Evolutionary conservation across 306 rosid species (phyloP).

Genomic region (Boehmeria nivea): DNA sequence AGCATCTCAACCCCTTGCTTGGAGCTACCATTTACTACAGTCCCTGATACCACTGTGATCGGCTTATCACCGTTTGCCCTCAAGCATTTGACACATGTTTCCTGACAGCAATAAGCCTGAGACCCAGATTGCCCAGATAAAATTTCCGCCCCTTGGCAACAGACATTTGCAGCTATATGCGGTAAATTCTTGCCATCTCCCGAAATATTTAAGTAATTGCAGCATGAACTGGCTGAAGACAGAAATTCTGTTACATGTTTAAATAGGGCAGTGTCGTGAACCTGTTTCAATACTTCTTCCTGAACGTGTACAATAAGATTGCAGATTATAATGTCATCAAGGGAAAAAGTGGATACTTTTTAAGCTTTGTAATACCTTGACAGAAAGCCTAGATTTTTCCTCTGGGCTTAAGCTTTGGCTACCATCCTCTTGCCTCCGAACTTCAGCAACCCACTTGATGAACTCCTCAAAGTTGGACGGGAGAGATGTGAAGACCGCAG

Average conservation of each 20-base stretch:
- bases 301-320: conserved; percentile 25
- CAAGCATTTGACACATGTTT: conserved; percentile 63
- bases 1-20: conserved; percentile 73
- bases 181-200: conserved; percentile 42
- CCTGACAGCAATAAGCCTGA: conserved; percentile 53
- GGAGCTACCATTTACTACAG: conserved; percentile 52
- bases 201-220: conserved; percentile 18
- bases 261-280: conserved; percentile 68
- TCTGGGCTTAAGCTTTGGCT: conserved; percentile 61
- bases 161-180: conserved; percentile 69
- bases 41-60: conserved; percentile 65
- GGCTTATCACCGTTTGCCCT: conserved; percentile 55
- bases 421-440: conserved; percentile 77
- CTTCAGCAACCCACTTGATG: conserved; percentile 91
- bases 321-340: conserved; percentile 1
- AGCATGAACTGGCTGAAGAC: conserved; percentile 37
- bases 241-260: conserved; percentile 57
- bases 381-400: conserved; percentile 74
- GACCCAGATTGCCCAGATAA: conserved; percentile 47
- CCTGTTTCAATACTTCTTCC: conserved; percentile 81
- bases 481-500: conserved; percentile 50
- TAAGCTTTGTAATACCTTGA: conserved; percentile 53
- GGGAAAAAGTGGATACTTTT: conserved; percentile 3
- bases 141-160: conserved; percentile 88
- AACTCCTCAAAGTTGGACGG: conserved; percentile 82